These are phyloP conservation scores for Singerocomus inundabilis DNA, from an alignment of 1,284 basidiomycete species.

Conservation along the genomic window DNA sequence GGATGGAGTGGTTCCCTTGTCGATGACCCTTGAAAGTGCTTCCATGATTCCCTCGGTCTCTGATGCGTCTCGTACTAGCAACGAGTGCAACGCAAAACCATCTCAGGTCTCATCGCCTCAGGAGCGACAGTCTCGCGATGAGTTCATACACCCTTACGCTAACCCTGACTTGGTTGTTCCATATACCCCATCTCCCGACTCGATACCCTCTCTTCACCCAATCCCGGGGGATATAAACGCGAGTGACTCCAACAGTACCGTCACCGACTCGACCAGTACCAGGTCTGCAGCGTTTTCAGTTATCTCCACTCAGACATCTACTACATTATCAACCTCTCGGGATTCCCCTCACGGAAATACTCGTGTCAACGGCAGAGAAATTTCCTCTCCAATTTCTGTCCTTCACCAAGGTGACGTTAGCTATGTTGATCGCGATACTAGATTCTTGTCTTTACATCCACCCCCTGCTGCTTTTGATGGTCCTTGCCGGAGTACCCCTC, in stretches of 20 bases:
- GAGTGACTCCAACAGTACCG: conserved; percentile 54
- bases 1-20: conserved; percentile 7
- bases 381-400: conserved; percentile 50
- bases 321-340: conserved; percentile 42
- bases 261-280: conserved; percentile 50
- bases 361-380: conserved; percentile 46
- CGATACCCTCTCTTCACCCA: conserved; percentile 26
- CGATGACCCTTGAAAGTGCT: conserved; percentile 2
- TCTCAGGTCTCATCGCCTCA: conserved; percentile 26
- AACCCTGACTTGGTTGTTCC: conserved; percentile 59
- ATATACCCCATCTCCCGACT: conserved; percentile 37
- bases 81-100: conserved; percentile 12
- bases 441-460: conserved; percentile 32
- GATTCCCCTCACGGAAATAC: conserved; percentile 32
- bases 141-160: conserved; percentile 66
- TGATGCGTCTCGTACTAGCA: conserved; percentile 9
- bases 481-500: conserved; percentile 49
- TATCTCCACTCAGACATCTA: conserved; percentile 46
- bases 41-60: conserved; percentile 10
- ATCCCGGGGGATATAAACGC: conserved; percentile 32
- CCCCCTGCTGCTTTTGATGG: conserved; percentile 33
- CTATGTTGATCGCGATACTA: conserved; percentile 35
- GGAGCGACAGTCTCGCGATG: conserved; percentile 29
- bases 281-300: conserved; percentile 41
- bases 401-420: conserved; percentile 27